These are phyloP conservation scores for Mycosphaerella sp. DNA, from an alignment of 2,329 filamentous ascomycete genomes.

Conservation along the genomic window DNA sequence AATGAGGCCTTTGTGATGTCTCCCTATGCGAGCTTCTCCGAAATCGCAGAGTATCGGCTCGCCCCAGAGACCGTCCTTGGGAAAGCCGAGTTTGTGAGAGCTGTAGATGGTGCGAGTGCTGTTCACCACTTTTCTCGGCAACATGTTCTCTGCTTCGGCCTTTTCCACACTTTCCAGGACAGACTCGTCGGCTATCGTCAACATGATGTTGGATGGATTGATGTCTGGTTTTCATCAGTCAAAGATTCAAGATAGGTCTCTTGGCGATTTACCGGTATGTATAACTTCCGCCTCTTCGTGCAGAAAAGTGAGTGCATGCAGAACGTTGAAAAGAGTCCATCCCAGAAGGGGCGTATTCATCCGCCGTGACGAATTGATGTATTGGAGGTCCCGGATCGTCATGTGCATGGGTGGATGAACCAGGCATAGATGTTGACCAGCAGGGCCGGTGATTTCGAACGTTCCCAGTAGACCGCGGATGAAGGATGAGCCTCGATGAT, in stretches of 20 bases:
- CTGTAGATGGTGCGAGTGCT: conserved; percentile 18
- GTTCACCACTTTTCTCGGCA: not conserved
- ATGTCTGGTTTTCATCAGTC: not conserved
- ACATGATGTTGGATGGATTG: conserved; percentile 6
- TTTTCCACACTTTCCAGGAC: not conserved
- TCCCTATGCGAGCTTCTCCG: conserved; percentile 8
- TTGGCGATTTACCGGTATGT: not conserved
- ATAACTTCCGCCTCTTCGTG: not conserved
- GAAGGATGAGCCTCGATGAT: not conserved
- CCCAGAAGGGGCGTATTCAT: not conserved
- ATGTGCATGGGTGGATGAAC: conserved; percentile 3
- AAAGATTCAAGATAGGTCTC: not conserved
- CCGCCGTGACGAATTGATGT: not conserved
- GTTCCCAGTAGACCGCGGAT: not conserved
- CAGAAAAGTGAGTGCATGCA: not conserved
- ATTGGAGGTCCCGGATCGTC: not conserved
- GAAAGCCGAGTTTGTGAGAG: conserved; percentile 16
- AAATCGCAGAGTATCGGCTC: conserved; percentile 13
- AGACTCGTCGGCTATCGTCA: not conserved
- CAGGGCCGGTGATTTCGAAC: not conserved
- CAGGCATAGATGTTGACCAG: not conserved
- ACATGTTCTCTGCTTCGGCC: not conserved
- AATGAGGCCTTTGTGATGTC: not conserved
- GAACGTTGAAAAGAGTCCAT: not conserved
- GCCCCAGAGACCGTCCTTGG: conserved; percentile 7